Base-by-base conservation (phyloP, 2,329 filamentous ascomycete genomes). In the Boeremia lycopersici region DNA sequence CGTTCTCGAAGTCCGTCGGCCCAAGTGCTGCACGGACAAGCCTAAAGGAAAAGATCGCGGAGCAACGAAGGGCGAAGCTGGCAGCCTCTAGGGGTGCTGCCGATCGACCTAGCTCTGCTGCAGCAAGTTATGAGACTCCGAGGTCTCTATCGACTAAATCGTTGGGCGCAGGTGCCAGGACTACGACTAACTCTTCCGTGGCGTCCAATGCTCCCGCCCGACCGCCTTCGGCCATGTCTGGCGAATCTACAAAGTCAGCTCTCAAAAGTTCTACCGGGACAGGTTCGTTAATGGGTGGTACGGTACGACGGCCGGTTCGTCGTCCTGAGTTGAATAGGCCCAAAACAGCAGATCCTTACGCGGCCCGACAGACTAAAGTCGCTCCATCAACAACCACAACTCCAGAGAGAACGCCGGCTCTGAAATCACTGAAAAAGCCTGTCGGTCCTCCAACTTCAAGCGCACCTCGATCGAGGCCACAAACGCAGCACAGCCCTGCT, bases 21-120 rank as follows among this genome's bases (percentile, higher is more conserved):
- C 59, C 75, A 17, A 76, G 69, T 35, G 88, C 69, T 43, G 64
- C 69, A 12, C 74, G 82, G 33, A 77, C 76, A 10, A 90, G 89
- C 10, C 76, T 97, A 25, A 88, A 90, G 60, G 93, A 96, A 67
- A 82, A 90, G 3, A 92, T 97, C 81, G 78, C 91, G 67, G 92
- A 91, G 6, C 89, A 93, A 52, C 65, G 70, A 70, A 93, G 91
- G 76, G 91, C 79, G 54, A 82, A 81, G 43, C 68, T 77, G 48
- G 76, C 75, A 38, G 76, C 76, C 35, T 65, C 72, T 11, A 67
- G 46, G 19, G 72, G 73, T 53, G 70, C 80, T 41, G 79, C 80
- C 19, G 79, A 83, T 42, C 78, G 82, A 15, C 83, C 84, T n/a
- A 83, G 77, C 64, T 85, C 84, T 56, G 82, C 83, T 43, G 82